Conservation (phyloP, 2,329 filamentous ascomycete species). For the Macrophomina pseudophaseolina region DNA sequence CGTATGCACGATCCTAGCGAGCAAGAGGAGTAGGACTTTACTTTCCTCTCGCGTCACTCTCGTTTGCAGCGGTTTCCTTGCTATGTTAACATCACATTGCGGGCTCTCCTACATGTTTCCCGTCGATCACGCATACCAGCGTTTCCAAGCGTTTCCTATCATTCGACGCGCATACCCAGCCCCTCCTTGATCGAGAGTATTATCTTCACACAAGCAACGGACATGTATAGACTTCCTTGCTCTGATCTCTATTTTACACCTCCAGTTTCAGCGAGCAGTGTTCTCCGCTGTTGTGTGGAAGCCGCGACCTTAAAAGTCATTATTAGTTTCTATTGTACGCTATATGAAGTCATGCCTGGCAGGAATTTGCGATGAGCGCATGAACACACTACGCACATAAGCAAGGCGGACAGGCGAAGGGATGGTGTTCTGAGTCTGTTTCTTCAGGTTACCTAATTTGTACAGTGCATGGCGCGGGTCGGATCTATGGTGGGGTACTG, state of each 20-base stretch:
- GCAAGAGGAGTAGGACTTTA: background rate
- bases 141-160: slow-evolving; percentile 7
- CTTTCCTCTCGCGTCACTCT: background rate
- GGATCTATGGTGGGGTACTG: slow-evolving; percentile 2
- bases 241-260: background rate
- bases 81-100: background rate
- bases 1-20: slow-evolving; percentile 7
- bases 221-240: slow-evolving; percentile 7
- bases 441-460: background rate
- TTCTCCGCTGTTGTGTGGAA: background rate
- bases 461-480: slow-evolving; percentile 3
- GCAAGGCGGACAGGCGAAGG: slow-evolving; percentile 1
- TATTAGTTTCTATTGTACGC: slow-evolving; percentile 13
- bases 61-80: background rate
- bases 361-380: background rate
- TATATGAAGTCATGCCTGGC: slow-evolving; percentile 17
- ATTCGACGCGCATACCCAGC: slow-evolving; percentile 23
- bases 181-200: slow-evolving; percentile 17
- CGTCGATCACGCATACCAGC: slow-evolving; percentile 3
- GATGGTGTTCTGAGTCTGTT: background rate
- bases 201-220: slow-evolving; percentile 7
- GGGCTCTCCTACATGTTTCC: background rate
- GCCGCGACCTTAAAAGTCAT: background rate
- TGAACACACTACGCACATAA: slow-evolving; percentile 1
- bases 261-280: background rate